Percentiles rank a stretch among this genome's conserved stretches.
These are phyloP conservation scores for Cystobasidiaceae sp. DNA, from an alignment of 1,284 basidiomycete species.

Conservation along the genomic window DNA sequence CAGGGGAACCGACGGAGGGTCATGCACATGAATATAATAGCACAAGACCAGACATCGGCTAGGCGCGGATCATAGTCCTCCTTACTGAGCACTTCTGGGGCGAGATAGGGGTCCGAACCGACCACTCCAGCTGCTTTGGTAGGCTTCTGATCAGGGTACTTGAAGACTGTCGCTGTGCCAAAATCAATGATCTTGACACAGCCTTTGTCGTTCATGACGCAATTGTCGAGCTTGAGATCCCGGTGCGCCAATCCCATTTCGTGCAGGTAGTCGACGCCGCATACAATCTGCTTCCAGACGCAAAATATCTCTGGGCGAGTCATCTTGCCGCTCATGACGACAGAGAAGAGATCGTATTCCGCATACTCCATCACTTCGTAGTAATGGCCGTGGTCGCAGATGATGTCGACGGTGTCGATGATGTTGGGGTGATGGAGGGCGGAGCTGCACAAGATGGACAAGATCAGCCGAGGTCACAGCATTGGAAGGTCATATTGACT, in stretches of 20 bases:
- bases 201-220: slow-evolving; percentile 91
- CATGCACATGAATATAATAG: slow-evolving; percentile 99
- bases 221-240: slow-evolving; percentile 99
- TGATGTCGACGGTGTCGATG: slow-evolving; percentile 97
- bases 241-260: slow-evolving; percentile 95
- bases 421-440: slow-evolving; percentile 94
- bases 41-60: slow-evolving; percentile 97
- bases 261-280: slow-evolving; percentile 97
- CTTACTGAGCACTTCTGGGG: slow-evolving; percentile 80
- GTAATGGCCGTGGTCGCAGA: slow-evolving; percentile 94
- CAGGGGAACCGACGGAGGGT: slow-evolving; percentile 94
- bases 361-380: slow-evolving; percentile 99
- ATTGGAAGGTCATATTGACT: neutral
- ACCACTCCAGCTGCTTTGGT: slow-evolving; percentile 83
- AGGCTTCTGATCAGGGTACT: slow-evolving; percentile 77
- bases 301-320: slow-evolving; percentile 96
- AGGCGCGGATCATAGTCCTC: slow-evolving; percentile 90
- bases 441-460: slow-evolving; percentile 55
- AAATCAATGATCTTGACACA: slow-evolving; percentile 99
- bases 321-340: slow-evolving; percentile 99
- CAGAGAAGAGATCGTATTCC: slow-evolving; percentile 94
- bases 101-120: slow-evolving; percentile 95
- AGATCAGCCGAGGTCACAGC: neutral
- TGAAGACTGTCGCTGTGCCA: slow-evolving; percentile 97
- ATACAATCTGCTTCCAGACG: slow-evolving; percentile 96